Percentiles rank a stretch among this genome's conserved stretches.
Conservation (phyloP, 176 grass and related monocot genomes). For the Eragrostis curvula region DNA sequence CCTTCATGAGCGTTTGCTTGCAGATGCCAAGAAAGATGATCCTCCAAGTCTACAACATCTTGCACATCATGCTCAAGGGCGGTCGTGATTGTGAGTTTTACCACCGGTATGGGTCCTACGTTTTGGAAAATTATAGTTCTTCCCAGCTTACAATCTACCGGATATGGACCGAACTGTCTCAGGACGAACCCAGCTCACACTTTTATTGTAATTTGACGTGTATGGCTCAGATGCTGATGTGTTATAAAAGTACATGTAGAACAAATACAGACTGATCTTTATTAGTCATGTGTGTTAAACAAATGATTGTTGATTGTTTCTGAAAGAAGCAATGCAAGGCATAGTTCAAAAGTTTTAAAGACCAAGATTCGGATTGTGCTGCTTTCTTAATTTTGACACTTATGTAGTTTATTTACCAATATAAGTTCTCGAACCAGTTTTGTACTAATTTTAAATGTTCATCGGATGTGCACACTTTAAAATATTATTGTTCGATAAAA, state of each 20-base stretch:
- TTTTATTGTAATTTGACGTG: not conserved
- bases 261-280: not conserved
- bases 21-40: conserved; percentile 99
- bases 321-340: conserved; percentile 7
- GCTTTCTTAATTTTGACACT: conserved; percentile 9
- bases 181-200: no score
- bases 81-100: conserved; percentile 98
- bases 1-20: conserved; percentile 32
- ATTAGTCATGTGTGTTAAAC: not conserved
- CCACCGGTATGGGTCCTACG: conserved; percentile 67
- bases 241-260: conserved; percentile 14
- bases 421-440: not conserved
- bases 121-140: conserved; percentile 19
- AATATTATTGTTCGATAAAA: no score
- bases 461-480: no score
- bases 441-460: not conserved
- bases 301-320: not conserved
- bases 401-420: conserved; percentile 24
- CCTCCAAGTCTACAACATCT: conserved; percentile 93
- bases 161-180: no score
- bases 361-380: not conserved
- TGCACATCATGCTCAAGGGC: conserved; percentile 87
- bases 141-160: conserved; percentile 23
- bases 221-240: not conserved
- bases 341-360: conserved; percentile 10